Base-by-base conservation (phyloP, 177 flowering plant species). In the Vitis hybrid region DNA sequence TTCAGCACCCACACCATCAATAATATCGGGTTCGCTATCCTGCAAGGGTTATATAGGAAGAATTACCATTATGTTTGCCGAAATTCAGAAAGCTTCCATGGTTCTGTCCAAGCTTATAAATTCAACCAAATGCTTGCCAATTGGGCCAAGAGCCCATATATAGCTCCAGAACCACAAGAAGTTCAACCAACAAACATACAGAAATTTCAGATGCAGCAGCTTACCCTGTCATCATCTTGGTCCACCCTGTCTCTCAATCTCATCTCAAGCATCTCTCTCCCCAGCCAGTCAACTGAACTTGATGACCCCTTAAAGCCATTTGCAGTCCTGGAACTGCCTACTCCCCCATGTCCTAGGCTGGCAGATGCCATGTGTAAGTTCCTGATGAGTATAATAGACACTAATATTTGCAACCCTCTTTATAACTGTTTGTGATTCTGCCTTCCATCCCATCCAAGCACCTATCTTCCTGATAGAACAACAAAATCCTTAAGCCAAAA, bases 1-100 rank as follows among this genome's bases (percentile, higher is more conserved):
- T 79, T 91, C 98, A 75, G 98, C 82, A 70, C 97, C 98, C 76
- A 86, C 89, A 67, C 98, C 97, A 76, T 91, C 94, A 77, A 92
- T 81, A 48, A 88, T 71, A 74, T 94, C 98, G 18, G 90, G 97
- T 82, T 94, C 98, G 81, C 93, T 89, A 70, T 92, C 97, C 95
- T 94, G 84, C 73, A 80, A 57, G 49, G 19, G 60, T 6, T 18
- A 50, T 51, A 66, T 48, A 39, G 9, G 6, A 62, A 62, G 49
- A 13, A 67, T 17, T 58, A 11, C 21, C 26, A 7, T 45, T 50
- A 67, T 48, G 4, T 6, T 14, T 15, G 39, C 14, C 15, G 1
- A 54, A 57, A 23, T 8, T 72, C 21, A 32, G 19, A 7, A 57
- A 50, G 50, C 50, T 19, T n/a, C 17, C 21, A 56, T 23, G 50